phyloP scores from a whole-genome alignment of 495 filamentous ascomycete species.

The Penicillium silybi region DNA sequence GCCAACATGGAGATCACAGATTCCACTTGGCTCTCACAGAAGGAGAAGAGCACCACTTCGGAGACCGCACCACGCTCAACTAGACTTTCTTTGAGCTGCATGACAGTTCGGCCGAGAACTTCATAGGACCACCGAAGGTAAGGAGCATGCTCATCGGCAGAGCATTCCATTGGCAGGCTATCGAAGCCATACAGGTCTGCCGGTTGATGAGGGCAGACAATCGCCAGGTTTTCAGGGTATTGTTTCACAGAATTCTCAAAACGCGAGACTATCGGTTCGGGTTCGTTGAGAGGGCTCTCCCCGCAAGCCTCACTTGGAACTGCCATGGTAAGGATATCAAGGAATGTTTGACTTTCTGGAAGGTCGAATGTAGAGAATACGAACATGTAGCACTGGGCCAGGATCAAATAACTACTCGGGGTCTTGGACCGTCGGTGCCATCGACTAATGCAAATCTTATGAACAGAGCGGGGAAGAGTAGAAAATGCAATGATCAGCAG shows the following conservation, averaged over 20 bases:
- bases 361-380: too few species aligned
- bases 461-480: too few species aligned
- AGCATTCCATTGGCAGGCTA: neutral
- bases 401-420: too few species aligned
- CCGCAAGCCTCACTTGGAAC: neutral
- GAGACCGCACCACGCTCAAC: neutral
- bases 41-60: neutral
- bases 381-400: too few species aligned
- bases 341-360: neutral
- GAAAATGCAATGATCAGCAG: too few species aligned
- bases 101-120: neutral
- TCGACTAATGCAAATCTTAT: too few species aligned
- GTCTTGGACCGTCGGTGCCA: too few species aligned
- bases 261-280: neutral
- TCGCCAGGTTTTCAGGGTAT: neutral
- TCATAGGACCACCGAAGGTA: neutral
- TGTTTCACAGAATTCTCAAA: neutral
- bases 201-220: neutral
- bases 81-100: neutral
- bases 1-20: neutral
- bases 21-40: neutral
- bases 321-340: neutral
- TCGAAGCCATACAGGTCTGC: neutral
- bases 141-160: neutral
- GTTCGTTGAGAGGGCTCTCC: neutral